Base-by-base conservation (phyloP, 2,329 filamentous ascomycete genomes). In the Clonostachys solani region DNA sequence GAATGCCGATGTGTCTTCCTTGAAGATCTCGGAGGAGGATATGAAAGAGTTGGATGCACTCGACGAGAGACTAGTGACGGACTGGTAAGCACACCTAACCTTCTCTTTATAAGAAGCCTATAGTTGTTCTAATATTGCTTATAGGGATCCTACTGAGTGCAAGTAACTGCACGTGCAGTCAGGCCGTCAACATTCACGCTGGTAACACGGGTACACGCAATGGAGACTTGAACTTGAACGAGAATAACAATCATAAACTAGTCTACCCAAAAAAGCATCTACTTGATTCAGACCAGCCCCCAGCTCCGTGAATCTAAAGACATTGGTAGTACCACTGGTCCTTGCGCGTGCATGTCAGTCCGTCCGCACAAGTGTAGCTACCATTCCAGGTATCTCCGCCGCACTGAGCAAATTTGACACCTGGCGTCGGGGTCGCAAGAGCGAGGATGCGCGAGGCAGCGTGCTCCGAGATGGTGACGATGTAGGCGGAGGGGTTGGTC, bases 41-140 rank as follows among this genome's bases (percentile, higher is more conserved):
- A 77, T 90, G 74, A 62, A 73, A 54, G 64, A 45, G 6, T 67
- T 91, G 73, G 82, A 88, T 58, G 73, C 57, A 0, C 66, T 89
- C 44, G 86, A 91, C 61, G 87, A 92, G 66, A 77, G 81, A 57
- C 70, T 91, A 23, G 84, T 90, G 2, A 90, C 86, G 3, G 84
- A 86, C 68, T 78, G 79, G 81, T 75, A 12, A 38, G 36, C 3
- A 29, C 9, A 3, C 9, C 2, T 10, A 10, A 1, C 4, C 10
- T 29, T 10, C 23, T 29, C 23, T 23, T 23, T 9, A 23, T 6
- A 23, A 7, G 23, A 23, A 2, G 23, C 8, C 8, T 23, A 2
- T 2, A 8, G 23, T 23, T 9, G 23, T 10, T 29, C 23, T 29
- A 29, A 29, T 2, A 10, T 29, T 9, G 23, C 9, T 29, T 29